Conservation (phyloP, 371 early-diverging fungal species). For the Apophysomyces variabilis region DNA sequence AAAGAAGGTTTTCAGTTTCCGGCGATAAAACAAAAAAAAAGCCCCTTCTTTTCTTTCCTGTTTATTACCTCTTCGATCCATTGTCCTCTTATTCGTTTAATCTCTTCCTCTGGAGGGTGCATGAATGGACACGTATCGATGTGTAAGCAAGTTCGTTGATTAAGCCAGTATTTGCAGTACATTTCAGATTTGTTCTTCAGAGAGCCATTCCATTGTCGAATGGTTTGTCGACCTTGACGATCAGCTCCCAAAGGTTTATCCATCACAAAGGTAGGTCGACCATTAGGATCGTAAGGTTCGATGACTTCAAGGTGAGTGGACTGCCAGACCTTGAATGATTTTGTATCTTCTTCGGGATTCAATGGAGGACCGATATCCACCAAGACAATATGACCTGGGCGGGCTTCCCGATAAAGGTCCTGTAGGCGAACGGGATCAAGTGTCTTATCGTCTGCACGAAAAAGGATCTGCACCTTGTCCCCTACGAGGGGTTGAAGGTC, state of each 20-base stretch:
- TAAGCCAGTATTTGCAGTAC: slow-evolving; percentile 63
- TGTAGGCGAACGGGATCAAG: slow-evolving; percentile 26
- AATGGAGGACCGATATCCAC: slow-evolving; percentile 36
- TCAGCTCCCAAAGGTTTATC: slow-evolving; percentile 51
- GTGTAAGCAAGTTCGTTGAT: slow-evolving; percentile 51
- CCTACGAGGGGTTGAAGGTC: slow-evolving; percentile 41
- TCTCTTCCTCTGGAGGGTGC: slow-evolving; percentile 46
- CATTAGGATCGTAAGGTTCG: slow-evolving; percentile 21
- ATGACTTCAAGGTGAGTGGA: slow-evolving; percentile 34
- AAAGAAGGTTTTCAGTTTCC: slow-evolving; percentile 11
- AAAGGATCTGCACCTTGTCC: slow-evolving; percentile 49
- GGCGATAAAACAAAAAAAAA: slow-evolving; percentile 3
- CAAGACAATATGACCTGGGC: slow-evolving; percentile 40
- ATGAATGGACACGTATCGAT: slow-evolving; percentile 45
- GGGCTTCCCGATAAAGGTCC: slow-evolving; percentile 34
- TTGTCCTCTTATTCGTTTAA: slow-evolving; percentile 25
- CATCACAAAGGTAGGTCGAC: slow-evolving; percentile 34
- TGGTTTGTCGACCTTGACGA: slow-evolving; percentile 14
- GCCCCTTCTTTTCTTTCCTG: neutral
- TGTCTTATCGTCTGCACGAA: slow-evolving; percentile 53
- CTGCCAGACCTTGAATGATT: slow-evolving; percentile 50
- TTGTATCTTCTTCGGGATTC: slow-evolving; percentile 37
- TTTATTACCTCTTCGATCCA: slow-evolving; percentile 54
- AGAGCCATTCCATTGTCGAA: slow-evolving; percentile 22
- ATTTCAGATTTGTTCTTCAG: slow-evolving; percentile 25